phyloP scores from a whole-genome alignment of 179 eudicot genomes.

The Carnegiea gigantea region DNA sequence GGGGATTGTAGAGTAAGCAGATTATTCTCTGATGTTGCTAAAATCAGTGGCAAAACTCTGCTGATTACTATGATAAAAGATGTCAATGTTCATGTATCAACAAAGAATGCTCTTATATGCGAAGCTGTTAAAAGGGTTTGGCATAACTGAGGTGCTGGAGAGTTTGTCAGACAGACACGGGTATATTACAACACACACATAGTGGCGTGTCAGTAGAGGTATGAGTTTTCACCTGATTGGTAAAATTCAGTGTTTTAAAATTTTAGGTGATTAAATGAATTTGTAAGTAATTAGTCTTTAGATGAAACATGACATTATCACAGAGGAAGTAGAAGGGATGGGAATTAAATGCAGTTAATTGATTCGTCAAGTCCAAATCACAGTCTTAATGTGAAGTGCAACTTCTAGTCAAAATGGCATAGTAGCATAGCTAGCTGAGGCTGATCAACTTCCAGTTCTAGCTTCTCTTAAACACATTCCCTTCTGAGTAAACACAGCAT shows the following conservation, averaged over 20 bases:
- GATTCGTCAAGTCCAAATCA: neutral
- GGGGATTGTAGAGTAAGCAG: no score
- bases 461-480: no score
- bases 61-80: neutral
- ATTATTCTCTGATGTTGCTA: no score
- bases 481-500: no score
- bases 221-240: neutral
- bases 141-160: neutral
- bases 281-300: neutral
- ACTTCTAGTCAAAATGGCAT: neutral
- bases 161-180: neutral
- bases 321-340: no score
- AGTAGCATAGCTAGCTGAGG: neutral
- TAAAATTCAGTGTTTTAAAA: neutral
- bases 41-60: neutral
- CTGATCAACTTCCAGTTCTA: neutral
- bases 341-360: no score
- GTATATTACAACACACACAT: neutral
- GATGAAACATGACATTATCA: no score
- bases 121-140: neutral
- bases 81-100: no score
- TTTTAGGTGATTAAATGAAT: neutral
- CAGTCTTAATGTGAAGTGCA: neutral
- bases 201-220: neutral
- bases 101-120: neutral